Evolutionary conservation across 768 basidiomycete genomes (phyloP), one percentile per base, ranked within the genome.

Genomic region (Hygrophorus russula): DNA sequence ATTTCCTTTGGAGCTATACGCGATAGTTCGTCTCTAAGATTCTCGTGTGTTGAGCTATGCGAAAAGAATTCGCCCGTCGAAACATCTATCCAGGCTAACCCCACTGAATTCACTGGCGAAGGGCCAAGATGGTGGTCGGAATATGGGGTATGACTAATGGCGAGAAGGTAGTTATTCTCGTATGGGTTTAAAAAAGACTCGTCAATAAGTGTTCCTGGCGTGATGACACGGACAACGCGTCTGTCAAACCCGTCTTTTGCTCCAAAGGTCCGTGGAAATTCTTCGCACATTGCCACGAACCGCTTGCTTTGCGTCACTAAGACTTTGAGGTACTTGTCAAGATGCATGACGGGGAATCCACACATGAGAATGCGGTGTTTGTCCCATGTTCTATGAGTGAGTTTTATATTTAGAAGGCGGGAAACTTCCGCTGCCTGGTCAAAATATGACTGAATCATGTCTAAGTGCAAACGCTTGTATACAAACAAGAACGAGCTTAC

Each of bases 51-150:
- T 9, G 75, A 69, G 5, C 60, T 57, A 50, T 86, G 86, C 9
- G 85, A 81, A 59, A 85, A 91, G 59, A 94, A 89, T 55, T 94
- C 92, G 47, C 90, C 89, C 0, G 92, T 96, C 11, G 93, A 92
- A 13, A 96, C 76, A 56, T 98, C 93, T 18, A 88, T 90, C 82
- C 92, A 97, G 5, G 92, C 91, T 32, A 98, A 65, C 1, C 88
- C 89, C n/a, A 78, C 46, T 6, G 57, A 41, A 19, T 43, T 29
- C 9, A 2, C 20, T 9, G 11, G n/a, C 10, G 41, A 15, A 3
- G 8, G n/a, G 14, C 29, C 29, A 6, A 13, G 17, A 13, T 19
- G 34, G n/a, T 10, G 27, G n/a, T 11, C 13, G 28, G 18, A 11
- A 11, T 30, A 2, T 3, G 51, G 24, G 7, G 24, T 44, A 7